Percentiles rank a stretch among this genome's conserved stretches.
These are phyloP conservation scores for Lentinula boryana DNA, from an alignment of 768 basidiomycete genomes.

Conservation along the genomic window DNA sequence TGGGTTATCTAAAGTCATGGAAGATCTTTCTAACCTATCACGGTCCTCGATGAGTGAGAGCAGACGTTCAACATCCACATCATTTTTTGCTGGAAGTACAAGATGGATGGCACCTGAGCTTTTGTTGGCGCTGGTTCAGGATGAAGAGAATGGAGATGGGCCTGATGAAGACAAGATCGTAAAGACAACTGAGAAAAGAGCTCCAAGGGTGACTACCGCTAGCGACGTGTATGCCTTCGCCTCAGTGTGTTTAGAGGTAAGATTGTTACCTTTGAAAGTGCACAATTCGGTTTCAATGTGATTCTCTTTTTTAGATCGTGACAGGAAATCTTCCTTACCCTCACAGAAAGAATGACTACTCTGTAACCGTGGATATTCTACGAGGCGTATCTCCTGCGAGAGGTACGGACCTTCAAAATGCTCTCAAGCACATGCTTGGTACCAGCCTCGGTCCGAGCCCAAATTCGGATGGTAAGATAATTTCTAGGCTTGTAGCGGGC, in stretches of 20 bases:
- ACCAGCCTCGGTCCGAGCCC: not conserved
- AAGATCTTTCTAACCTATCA: slow-evolving; percentile 37
- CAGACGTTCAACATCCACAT: slow-evolving; percentile 25
- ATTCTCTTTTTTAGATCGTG: slow-evolving; percentile 30
- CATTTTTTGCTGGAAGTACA: slow-evolving; percentile 41
- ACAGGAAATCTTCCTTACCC: slow-evolving; percentile 48
- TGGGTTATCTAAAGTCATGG: slow-evolving; percentile 52
- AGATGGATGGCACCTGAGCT: slow-evolving; percentile 59
- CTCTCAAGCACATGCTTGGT: slow-evolving; percentile 1
- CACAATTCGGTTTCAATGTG: not conserved
- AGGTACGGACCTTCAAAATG: slow-evolving; percentile 16
- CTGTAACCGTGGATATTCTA: slow-evolving; percentile 50
- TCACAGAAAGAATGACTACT: slow-evolving; percentile 47
- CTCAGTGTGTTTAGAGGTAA: slow-evolving; percentile 54
- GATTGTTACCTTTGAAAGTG: not conserved
- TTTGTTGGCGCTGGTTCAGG: slow-evolving; percentile 42
- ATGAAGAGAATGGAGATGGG: slow-evolving; percentile 27
- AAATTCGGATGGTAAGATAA: not conserved
- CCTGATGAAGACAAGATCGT: too few relatives aligned
- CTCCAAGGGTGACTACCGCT: slow-evolving; percentile 39
- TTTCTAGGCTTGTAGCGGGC: too few relatives aligned
- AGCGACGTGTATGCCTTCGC: slow-evolving; percentile 61
- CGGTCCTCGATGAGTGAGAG: slow-evolving; percentile 26
- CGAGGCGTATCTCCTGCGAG: slow-evolving; percentile 43
- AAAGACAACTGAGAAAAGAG: not conserved